phyloP scores from a whole-genome alignment of 352 stramenopile genomes.

The Pythium biforme region DNA sequence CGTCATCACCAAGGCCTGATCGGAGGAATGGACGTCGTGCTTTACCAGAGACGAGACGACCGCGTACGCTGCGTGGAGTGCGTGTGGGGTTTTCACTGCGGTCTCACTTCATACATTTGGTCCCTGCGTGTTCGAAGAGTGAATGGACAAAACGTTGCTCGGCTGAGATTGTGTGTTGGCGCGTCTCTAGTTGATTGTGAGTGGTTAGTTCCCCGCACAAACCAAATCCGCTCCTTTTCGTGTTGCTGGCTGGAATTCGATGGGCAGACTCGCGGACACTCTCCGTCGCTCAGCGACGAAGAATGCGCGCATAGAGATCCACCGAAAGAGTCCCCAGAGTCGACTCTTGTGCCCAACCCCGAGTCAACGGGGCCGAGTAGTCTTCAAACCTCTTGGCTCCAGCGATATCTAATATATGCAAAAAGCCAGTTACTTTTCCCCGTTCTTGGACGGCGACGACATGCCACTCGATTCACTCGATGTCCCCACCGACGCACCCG shows the following conservation, averaged over 20 bases:
- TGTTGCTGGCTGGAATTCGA: conserved; percentile 7
- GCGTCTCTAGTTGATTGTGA: neutral
- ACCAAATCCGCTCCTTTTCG: neutral
- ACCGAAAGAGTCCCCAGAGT: conserved; percentile 5
- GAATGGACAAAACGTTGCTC: no score
- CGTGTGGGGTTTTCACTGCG: no score
- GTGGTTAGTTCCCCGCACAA: neutral
- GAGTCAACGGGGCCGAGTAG: neutral
- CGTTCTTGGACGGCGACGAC: conserved; percentile 10
- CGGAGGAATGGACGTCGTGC: neutral
- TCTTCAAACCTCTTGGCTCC: no score
- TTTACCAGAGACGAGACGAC: no score
- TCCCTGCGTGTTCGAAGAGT: no score
- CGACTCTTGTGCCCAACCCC: neutral
- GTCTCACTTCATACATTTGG: no score
- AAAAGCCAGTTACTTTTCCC: neutral
- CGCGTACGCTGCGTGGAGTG: no score
- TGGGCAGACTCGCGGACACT: conserved; percentile 13
- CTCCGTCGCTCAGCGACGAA: neutral
- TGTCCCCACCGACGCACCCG: neutral
- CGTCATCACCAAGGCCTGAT: neutral
- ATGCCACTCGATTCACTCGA: conserved; percentile 13
- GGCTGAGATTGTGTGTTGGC: no score
- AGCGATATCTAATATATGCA: neutral
- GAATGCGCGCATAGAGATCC: conserved; percentile 11